phyloP scores from a whole-genome alignment of 2,329 filamentous ascomycete genomes.

The Fusarium udum region DNA sequence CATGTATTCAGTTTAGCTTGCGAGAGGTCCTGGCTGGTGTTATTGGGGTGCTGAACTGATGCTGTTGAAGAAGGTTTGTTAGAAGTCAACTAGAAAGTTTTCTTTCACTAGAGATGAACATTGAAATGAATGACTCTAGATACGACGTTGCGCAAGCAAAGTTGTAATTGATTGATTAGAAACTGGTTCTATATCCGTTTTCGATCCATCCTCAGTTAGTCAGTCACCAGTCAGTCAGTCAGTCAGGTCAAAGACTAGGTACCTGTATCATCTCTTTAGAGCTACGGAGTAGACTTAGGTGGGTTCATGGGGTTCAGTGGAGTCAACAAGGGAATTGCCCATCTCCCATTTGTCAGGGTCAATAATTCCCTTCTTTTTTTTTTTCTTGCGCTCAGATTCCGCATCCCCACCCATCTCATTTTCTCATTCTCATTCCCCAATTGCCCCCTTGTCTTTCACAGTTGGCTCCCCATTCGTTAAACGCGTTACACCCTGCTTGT shows the following conservation, averaged over 20 bases:
- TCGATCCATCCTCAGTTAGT: neutral
- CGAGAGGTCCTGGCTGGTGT: neutral
- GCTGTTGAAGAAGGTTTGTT: neutral
- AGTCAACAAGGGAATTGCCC: neutral
- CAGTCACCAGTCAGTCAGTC: neutral
- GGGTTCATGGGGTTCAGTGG: neutral
- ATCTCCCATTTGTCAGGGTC: neutral
- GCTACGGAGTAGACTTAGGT: neutral
- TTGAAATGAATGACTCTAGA: neutral
- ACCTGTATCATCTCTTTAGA: neutral
- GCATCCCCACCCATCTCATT: slow-evolving; percentile 2
- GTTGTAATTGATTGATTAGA: neutral
- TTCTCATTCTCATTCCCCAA: neutral
- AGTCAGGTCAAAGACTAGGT: neutral
- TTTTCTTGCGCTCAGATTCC: slow-evolving; percentile 3
- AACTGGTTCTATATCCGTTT: neutral
- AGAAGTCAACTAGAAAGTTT: slow-evolving; percentile 23
- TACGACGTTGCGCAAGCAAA: neutral
- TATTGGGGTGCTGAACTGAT: neutral
- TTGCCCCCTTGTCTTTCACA: slow-evolving; percentile 2
- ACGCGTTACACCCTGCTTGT: slow-evolving; percentile 9
- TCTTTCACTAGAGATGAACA: slow-evolving; percentile 2
- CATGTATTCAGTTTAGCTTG: slow-evolving; percentile 3
- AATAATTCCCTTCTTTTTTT: slow-evolving; percentile 1
- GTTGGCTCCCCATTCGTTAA: neutral